Percentiles rank a stretch among this genome's conserved stretches.
Evolutionary conservation across 1,284 basidiomycete species (phyloP).

Genomic region (Fomitopsis palustris): DNA sequence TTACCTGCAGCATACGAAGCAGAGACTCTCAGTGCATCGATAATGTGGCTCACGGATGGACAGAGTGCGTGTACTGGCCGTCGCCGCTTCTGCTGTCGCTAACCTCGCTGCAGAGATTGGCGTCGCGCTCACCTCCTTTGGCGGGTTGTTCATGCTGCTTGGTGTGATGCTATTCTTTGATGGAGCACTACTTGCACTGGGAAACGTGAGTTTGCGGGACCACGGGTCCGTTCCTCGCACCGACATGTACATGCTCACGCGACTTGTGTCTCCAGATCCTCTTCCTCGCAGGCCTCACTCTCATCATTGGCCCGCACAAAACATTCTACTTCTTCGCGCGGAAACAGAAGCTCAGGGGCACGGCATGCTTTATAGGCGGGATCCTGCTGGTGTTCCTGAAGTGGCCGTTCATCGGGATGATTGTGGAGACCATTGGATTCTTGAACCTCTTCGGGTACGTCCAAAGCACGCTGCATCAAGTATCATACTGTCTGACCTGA

Average conservation of each 20-base stretch:
- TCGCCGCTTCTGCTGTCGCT: not conserved
- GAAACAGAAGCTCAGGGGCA: constrained; percentile 95
- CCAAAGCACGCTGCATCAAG: not conserved
- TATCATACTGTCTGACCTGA: not conserved
- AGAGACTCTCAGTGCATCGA: not conserved
- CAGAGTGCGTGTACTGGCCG: constrained; percentile 15
- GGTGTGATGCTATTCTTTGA: constrained; percentile 98
- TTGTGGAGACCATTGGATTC: constrained; percentile 95
- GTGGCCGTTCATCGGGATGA: constrained; percentile 91
- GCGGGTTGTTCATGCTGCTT: constrained; percentile 92
- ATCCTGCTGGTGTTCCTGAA: constrained; percentile 87
- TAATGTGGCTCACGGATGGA: constrained; percentile 25
- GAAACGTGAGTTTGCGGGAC: constrained; percentile 65
- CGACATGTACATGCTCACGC: not conserved
- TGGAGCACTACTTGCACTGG: constrained; percentile 92
- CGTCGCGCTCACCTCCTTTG: constrained; percentile 97
- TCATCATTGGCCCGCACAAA: constrained; percentile 94
- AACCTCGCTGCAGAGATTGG: constrained; percentile 71
- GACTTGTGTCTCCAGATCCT: constrained; percentile 72
- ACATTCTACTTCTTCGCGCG: constrained; percentile 99
- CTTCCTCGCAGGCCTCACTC: constrained; percentile 87
- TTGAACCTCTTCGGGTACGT: constrained; percentile 96
- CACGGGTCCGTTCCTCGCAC: not conserved
- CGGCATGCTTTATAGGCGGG: constrained; percentile 86
- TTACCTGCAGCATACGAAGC: not conserved